These are phyloP conservation scores for Truncatella angustata DNA, from an alignment of 2,329 filamentous ascomycete genomes.

Conservation along the genomic window DNA sequence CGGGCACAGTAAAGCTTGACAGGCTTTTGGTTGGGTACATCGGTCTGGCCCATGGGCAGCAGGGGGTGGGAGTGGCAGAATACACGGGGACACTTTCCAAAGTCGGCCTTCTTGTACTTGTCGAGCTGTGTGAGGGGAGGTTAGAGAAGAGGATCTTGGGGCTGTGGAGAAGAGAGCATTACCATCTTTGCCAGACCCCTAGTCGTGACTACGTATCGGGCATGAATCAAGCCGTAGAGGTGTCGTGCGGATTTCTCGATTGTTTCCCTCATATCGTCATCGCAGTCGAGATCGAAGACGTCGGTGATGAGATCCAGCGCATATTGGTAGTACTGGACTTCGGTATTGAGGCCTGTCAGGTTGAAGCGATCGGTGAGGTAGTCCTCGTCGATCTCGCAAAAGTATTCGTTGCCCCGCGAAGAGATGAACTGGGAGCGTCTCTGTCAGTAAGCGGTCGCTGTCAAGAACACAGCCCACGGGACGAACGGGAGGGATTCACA, in stretches of 20 bases:
- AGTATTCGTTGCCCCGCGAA: slow-evolving; percentile 96
- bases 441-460: slow-evolving; percentile 16
- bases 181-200: slow-evolving; percentile 96
- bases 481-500: slow-evolving; percentile 38
- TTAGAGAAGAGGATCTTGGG: no score
- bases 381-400: slow-evolving; percentile 99
- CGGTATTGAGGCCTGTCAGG: slow-evolving; percentile 91
- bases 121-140: slow-evolving; percentile 75
- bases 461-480: no score
- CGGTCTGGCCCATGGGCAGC: slow-evolving; percentile 90
- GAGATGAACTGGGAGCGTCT: slow-evolving; percentile 81
- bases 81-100: slow-evolving; percentile 96
- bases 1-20: slow-evolving; percentile 97
- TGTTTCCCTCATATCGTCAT: slow-evolving; percentile 96
- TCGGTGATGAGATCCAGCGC: slow-evolving; percentile 96
- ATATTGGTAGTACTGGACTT: slow-evolving; percentile 99
- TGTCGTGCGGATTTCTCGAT: slow-evolving; percentile 97
- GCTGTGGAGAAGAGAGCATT: no score
- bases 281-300: slow-evolving; percentile 97
- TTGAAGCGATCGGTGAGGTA: slow-evolving; percentile 99
- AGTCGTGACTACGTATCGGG: slow-evolving; percentile 94
- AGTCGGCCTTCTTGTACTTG: slow-evolving; percentile 98
- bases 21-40: slow-evolving; percentile 81
- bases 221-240: slow-evolving; percentile 93
- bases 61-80: slow-evolving; percentile 92